These are phyloP conservation scores for Camellia oleifera DNA, from an alignment of 179 eudicot species.

Conservation along the genomic window DNA sequence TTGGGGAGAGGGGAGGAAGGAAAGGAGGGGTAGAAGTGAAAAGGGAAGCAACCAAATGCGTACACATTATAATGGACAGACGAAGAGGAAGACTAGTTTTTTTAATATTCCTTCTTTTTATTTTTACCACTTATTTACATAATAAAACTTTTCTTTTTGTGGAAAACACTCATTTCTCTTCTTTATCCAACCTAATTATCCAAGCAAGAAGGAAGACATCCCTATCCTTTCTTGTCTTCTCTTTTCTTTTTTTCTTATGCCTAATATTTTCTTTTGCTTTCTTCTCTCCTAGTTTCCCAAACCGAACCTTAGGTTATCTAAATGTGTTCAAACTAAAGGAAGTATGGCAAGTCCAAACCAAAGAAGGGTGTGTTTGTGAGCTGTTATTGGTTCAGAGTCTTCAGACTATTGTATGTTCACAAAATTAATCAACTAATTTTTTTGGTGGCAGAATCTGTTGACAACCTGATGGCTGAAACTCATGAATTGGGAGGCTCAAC, in stretches of 20 bases:
- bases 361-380: not conserved
- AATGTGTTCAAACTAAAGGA: not conserved
- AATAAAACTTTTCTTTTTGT: no score
- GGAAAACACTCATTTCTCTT: no score
- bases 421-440: not conserved
- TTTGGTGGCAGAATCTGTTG: conserved; percentile 79
- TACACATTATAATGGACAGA: no score
- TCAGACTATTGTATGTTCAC: not conserved
- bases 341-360: not conserved
- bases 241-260: no score
- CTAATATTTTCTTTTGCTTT: not conserved
- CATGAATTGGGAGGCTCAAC: conserved; percentile 95
- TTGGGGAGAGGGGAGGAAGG: not conserved
- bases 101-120: no score
- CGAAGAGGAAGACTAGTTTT: no score
- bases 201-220: no score
- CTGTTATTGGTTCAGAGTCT: conserved; percentile 1
- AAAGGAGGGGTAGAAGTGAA: not conserved
- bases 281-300: no score
- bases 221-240: no score
- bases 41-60: not conserved
- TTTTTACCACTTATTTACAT: no score
- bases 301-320: no score
- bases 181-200: no score
- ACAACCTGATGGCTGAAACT: conserved; percentile 82